Base-by-base conservation (phyloP, 169 alveolate species). In the Cryptosporidium felis region DNA sequence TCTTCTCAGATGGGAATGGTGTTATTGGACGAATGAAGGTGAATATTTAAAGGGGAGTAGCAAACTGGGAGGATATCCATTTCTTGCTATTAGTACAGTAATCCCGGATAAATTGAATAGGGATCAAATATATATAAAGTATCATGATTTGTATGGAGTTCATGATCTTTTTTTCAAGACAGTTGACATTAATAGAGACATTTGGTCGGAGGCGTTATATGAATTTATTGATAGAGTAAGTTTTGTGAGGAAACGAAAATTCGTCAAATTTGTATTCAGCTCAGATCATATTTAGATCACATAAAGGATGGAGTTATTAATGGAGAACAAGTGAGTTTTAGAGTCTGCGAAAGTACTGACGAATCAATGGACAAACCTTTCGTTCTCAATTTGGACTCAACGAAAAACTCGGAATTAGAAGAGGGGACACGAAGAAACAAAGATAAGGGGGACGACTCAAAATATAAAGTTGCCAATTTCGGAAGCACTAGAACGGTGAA, bases 171-270 rank as follows among this genome's bases (percentile, higher is more conserved):
- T 93, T 5, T 89, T 92, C 53, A 91, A 88, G 62, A 80, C 90
- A 14, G 91, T 92, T 2, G 95, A 93, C 44, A 45, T 94, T 40
- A 89, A 89, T 65, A 81, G 96, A 32, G 92, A 93, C 66, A 53
- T 92, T 10, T 93, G 96, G 96, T 60, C 95, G 1, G 95, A 92
- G 28, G 95, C 93, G 28, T 80, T 93, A 10, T 90, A 88, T 32
- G 96, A 93, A 60, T 93, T 93, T 60, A 90, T 93, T 9, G 91
- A 60, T 16, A 82, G 45, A 85, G 93, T 21, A 91, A 88, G 82
- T 80, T 90, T 10, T 26, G n/a, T 49, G 28, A 10, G 21, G 12
- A 60, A 26, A 16, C 18, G 40, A n/a, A 44, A n/a, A 44, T 36
- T 6, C 16, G 5, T 53, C n/a, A 61, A 58, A 0, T 28, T 18